Evolutionary conservation across 2,329 filamentous ascomycete genomes (phyloP).

Genomic region (Claviceps africana): DNA sequence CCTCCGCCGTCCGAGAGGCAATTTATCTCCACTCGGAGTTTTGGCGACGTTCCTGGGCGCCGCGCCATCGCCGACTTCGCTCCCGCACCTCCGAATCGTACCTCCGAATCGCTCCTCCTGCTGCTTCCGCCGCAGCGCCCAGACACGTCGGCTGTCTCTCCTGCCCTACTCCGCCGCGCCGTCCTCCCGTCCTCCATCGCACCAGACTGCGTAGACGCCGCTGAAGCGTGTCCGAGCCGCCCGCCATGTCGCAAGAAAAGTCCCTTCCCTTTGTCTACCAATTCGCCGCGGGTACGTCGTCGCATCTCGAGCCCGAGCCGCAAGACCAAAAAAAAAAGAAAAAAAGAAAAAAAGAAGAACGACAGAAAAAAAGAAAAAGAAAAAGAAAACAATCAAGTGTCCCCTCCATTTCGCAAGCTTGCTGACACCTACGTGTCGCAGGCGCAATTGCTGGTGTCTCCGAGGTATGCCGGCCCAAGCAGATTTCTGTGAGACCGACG

Average conservation of each 20-base stretch:
- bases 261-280: constrained; percentile 88
- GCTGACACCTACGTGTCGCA: constrained; percentile 18
- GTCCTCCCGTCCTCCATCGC: constrained; percentile 13
- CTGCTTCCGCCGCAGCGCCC: neutral
- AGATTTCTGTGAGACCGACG: neutral
- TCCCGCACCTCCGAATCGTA: neutral
- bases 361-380: neutral
- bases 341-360: neutral
- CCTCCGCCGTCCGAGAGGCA: neutral
- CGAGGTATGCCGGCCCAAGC: constrained; percentile 46
- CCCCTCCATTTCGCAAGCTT: neutral
- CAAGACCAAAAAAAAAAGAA: neutral
- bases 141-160: neutral
- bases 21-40: neutral
- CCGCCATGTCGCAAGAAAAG: constrained; percentile 51
- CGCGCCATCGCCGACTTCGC: constrained; percentile 3
- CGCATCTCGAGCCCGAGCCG: constrained; percentile 7
- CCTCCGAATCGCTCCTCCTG: neutral
- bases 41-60: neutral
- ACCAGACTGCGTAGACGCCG: neutral
- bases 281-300: constrained; percentile 68
- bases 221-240: constrained; percentile 7
- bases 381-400: neutral
- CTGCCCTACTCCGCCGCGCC: constrained; percentile 1
- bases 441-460: constrained; percentile 94